phyloP scores from a whole-genome alignment of 495 filamentous ascomycete species.

The Lasiosphaeria hispida region DNA sequence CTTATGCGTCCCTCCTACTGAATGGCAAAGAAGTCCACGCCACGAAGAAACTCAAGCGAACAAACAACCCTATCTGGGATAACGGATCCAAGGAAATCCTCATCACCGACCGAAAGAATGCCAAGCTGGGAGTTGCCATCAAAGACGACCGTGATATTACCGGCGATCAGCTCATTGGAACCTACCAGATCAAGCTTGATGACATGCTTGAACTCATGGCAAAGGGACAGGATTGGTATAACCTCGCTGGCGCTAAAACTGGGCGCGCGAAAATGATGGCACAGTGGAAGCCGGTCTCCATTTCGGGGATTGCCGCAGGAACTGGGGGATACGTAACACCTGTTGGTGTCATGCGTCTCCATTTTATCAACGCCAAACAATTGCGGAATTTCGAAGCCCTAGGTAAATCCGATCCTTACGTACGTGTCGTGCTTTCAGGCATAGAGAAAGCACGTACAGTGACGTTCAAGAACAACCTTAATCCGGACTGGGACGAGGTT shows the following conservation, averaged over 20 bases:
- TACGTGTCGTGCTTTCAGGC: conserved; percentile 81
- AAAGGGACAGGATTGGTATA: conserved; percentile 96
- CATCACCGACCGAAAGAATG: conserved; percentile 86
- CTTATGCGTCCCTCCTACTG: conserved; percentile 81
- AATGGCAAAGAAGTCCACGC: conserved; percentile 85
- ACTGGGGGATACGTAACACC: conserved; percentile 89
- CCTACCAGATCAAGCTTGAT: conserved; percentile 89
- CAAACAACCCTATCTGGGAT: conserved; percentile 93
- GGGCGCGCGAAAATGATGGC: conserved; percentile 85
- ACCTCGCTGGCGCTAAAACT: conserved; percentile 73
- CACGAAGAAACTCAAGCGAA: conserved; percentile 88
- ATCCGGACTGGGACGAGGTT: conserved; percentile 94
- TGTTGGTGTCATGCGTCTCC: conserved; percentile 89
- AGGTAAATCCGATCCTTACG: conserved; percentile 96
- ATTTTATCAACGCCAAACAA: conserved; percentile 78
- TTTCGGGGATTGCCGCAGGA: conserved; percentile 69
- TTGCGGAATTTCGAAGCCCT: conserved; percentile 91
- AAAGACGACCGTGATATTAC: conserved; percentile 89
- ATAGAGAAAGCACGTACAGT: conserved; percentile 88
- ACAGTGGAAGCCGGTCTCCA: conserved; percentile 90
- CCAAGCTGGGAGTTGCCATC: conserved; percentile 84
- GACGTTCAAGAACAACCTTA: conserved; percentile 92
- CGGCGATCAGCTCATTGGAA: conserved; percentile 81
- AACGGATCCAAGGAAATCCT: conserved; percentile 88
- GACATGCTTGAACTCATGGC: conserved; percentile 88